Evolutionary conservation across 352 stramenopile genomes (phyloP), one percentile per base, ranked within the genome.

Genomic region (Phytophthora tentaculata): DNA sequence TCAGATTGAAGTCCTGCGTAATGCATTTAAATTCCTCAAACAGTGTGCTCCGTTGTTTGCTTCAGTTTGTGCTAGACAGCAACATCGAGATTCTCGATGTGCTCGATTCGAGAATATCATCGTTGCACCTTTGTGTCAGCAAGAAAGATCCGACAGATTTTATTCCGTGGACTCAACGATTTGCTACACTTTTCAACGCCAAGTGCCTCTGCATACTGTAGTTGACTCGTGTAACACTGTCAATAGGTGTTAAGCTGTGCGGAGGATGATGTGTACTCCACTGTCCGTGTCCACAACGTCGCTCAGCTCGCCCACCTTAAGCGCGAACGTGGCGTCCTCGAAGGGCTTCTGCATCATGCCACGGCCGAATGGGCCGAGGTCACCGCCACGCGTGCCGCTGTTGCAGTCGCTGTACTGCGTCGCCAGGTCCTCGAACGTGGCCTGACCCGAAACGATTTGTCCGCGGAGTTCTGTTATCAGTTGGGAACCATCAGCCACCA

Each of bases 211-310:
- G n/a, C n/a, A n/a, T n/a, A n/a, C n/a, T n/a, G n/a, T n/a, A n/a
- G n/a, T n/a, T n/a, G n/a, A n/a, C n/a, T n/a, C n/a, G n/a, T n/a
- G n/a, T n/a, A n/a, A n/a, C 28, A 32, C 4, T 32, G 28, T 32
- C 28, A 32, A 32, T n/a, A n/a, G n/a, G n/a, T n/a, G 26, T 86
- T 86, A 94, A 7, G 82, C 86, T n/a, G 86, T 94, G 66, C 96
- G 86, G 54, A 98, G 86, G 54, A 99, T 98, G 62, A 99, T 96
- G 87, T 99, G 97, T 64, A 98, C 95, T 51, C 97, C 97, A 57
- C 86, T 98, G 76, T 99, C 96, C 52, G 95, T 98, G 62, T 97
- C 94, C 20, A 99, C 92, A 67, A 99, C 95, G 51, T 81, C 89
- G 56, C 88, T 98, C 69, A 99, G 89, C 73, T 99, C 86, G 43